phyloP scores from a whole-genome alignment of 805 yeast genomes.

The Teunomyces barrocoloradensis region DNA sequence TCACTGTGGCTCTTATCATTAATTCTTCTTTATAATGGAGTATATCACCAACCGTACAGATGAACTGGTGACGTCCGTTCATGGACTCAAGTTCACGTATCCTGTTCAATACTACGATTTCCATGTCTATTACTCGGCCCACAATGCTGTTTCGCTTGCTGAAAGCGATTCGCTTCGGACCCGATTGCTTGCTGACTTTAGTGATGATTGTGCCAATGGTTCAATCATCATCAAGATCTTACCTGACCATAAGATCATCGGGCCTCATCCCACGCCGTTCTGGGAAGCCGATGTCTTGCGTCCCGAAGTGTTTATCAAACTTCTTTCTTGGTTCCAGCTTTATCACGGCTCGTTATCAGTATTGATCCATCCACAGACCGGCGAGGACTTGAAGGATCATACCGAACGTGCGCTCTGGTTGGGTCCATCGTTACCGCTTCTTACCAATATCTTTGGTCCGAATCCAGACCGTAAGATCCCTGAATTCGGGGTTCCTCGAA shows the following conservation, averaged over 20 bases:
- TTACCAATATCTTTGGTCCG: constrained; percentile 12
- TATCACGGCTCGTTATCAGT: constrained; percentile 30
- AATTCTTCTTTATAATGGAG: constrained; percentile 18
- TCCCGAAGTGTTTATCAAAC: constrained; percentile 26
- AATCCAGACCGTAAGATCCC: constrained; percentile 15
- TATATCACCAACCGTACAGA: constrained; percentile 21
- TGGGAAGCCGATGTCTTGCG: constrained; percentile 35
- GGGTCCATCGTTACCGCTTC: constrained; percentile 21
- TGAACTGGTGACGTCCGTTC: constrained; percentile 10
- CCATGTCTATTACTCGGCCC: constrained; percentile 30
- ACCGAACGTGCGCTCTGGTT: constrained; percentile 30
- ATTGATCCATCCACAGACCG: constrained; percentile 34
- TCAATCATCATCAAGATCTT: constrained; percentile 27
- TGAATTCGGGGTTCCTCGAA: constrained; percentile 26
- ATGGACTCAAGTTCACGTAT: constrained; percentile 17
- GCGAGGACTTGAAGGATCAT: constrained; percentile 27
- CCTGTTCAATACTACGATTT: constrained; percentile 33
- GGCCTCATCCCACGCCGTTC: constrained; percentile 32
- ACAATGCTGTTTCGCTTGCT: constrained; percentile 11
- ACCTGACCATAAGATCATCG: constrained; percentile 24
- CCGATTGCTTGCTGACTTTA: constrained; percentile 22
- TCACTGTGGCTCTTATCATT: too few species aligned
- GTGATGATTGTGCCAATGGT: constrained; percentile 22
- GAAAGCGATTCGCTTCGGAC: constrained; percentile 22
- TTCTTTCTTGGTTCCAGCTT: constrained; percentile 30